These are phyloP conservation scores for Poa annua DNA, from an alignment of 176 grass and related monocot species.

Conservation along the genomic window DNA sequence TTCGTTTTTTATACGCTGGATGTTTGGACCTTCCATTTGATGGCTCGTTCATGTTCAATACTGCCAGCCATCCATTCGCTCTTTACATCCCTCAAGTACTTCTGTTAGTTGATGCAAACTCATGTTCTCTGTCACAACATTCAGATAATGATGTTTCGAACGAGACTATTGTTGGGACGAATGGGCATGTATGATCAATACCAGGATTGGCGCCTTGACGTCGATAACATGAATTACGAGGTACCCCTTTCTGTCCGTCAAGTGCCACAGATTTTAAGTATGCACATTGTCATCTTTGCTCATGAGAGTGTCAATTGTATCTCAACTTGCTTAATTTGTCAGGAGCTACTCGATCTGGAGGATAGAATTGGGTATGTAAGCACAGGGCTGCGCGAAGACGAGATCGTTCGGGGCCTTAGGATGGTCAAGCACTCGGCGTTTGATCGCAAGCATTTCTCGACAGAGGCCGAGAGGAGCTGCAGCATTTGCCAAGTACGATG, in stretches of 20 bases:
- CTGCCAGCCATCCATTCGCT: not conserved
- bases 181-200: slow-evolving; percentile 76
- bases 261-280: not conserved
- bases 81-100: not conserved
- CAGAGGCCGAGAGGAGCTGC: slow-evolving; percentile 64
- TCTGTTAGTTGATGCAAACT: not conserved
- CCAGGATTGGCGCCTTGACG: slow-evolving; percentile 87
- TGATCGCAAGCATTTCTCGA: slow-evolving; percentile 48
- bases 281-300: not conserved
- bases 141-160: slow-evolving; percentile 91
- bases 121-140: slow-evolving; percentile 31
- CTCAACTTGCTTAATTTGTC: slow-evolving; percentile 22
- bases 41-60: not conserved
- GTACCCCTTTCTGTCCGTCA: slow-evolving; percentile 32
- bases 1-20: not conserved
- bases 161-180: slow-evolving; percentile 70
- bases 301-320: not conserved
- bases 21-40: slow-evolving; percentile 8
- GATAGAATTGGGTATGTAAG: slow-evolving; percentile 90
- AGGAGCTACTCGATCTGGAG: slow-evolving; percentile 83
- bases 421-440: slow-evolving; percentile 62
- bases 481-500: slow-evolving; percentile 81
- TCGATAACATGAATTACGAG: slow-evolving; percentile 96
- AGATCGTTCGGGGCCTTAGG: slow-evolving; percentile 60
- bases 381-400: slow-evolving; percentile 83